Evolutionary conservation across 352 stramenopile species (phyloP).

Genomic region (Peronospora farinosa): DNA sequence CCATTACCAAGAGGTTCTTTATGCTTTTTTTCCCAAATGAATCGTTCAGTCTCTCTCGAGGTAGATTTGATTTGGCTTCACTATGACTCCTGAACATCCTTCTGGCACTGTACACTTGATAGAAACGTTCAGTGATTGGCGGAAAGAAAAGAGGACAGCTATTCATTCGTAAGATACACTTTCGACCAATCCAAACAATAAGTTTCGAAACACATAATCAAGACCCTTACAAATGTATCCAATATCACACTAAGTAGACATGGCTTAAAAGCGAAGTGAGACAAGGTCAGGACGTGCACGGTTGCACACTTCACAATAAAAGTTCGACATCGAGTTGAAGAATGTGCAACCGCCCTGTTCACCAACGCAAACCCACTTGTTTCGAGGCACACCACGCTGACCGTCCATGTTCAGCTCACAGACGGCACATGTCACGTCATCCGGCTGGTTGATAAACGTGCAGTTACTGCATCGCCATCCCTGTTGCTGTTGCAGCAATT

Average conservation of each 20-base stretch:
- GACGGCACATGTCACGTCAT: slow-evolving; percentile 67
- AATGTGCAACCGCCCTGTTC: slow-evolving; percentile 85
- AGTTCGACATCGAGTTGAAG: slow-evolving; percentile 74
- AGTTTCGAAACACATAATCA: too few species aligned
- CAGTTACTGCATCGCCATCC: slow-evolving; percentile 78
- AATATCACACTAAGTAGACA: background rate
- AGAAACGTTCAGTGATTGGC: slow-evolving; percentile 17
- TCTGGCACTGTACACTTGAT: slow-evolving; percentile 35
- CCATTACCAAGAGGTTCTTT: slow-evolving; percentile 32
- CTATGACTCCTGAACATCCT: slow-evolving; percentile 14
- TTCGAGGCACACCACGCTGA: slow-evolving; percentile 66
- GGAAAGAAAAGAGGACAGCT: slow-evolving; percentile 20
- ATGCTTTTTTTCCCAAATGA: slow-evolving; percentile 24
- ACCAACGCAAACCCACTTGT: slow-evolving; percentile 80
- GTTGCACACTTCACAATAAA: slow-evolving; percentile 89
- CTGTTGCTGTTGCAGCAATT: slow-evolving; percentile 32
- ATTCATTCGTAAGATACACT: background rate
- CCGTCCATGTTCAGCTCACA: slow-evolving; percentile 79
- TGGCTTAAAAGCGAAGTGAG: slow-evolving; percentile 58
- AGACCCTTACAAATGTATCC: too few species aligned
- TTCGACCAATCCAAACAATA: background rate
- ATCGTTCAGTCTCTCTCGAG: background rate
- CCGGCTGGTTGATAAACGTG: slow-evolving; percentile 80
- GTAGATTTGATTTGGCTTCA: slow-evolving; percentile 15
- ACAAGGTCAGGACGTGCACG: slow-evolving; percentile 68